Evolutionary conservation across 2,329 filamentous ascomycete genomes (phyloP).

Genomic region (Epichloe sp.): DNA sequence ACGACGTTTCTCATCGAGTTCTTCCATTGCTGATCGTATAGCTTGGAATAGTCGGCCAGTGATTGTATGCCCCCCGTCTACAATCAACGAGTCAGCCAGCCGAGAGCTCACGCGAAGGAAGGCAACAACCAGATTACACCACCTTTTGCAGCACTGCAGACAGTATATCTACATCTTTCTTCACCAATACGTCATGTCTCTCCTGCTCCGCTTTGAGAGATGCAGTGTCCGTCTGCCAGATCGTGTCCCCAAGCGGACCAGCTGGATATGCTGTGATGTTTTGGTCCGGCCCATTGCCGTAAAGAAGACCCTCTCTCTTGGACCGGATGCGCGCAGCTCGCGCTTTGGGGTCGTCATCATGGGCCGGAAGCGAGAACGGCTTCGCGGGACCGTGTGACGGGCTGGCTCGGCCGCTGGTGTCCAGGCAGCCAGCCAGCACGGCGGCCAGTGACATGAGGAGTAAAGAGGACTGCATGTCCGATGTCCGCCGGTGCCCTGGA

Average conservation of each 20-base stretch:
- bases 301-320: neutral
- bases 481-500: too few relatives aligned
- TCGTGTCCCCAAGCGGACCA: neutral
- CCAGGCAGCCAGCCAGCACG: neutral
- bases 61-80: constrained; percentile 14
- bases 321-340: neutral
- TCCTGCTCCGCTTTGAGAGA: neutral
- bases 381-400: neutral
- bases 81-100: too few relatives aligned
- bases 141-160: neutral
- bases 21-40: constrained; percentile 30
- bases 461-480: neutral
- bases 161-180: neutral
- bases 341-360: neutral
- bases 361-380: neutral
- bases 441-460: too few relatives aligned
- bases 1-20: constrained; percentile 20
- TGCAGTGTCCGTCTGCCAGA: constrained; percentile 1
- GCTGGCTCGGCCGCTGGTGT: too few relatives aligned
- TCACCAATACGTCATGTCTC: neutral
- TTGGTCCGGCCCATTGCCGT: constrained; percentile 1
- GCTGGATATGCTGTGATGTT: neutral
- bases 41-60: constrained; percentile 23
- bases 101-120: too few relatives aligned
- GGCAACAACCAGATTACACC: too few relatives aligned